Conservation (phyloP, 805 yeast species). For the Yamadazyma philogaea region DNA sequence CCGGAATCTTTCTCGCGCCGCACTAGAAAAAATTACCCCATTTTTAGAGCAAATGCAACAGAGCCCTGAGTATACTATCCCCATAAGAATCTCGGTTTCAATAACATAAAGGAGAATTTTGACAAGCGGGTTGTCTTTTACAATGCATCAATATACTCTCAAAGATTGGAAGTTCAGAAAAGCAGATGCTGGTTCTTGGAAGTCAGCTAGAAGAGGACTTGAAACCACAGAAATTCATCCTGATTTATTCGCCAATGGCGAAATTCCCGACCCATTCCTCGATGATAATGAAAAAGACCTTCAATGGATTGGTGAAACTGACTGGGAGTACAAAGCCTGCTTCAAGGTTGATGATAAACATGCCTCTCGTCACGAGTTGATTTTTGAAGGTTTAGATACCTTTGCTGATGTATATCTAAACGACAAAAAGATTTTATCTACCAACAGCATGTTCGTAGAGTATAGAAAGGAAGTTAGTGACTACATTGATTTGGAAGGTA, state of each 20-base stretch:
- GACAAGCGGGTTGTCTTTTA: neutral
- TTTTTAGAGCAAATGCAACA: neutral
- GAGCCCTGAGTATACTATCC: neutral
- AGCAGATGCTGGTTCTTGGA: slow-evolving; percentile 13
- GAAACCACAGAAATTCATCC: slow-evolving; percentile 33
- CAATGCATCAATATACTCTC: slow-evolving; percentile 5
- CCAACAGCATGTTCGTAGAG: slow-evolving; percentile 44
- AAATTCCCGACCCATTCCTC: slow-evolving; percentile 45
- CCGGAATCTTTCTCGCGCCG: neutral
- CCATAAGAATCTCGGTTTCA: slow-evolving; percentile 1
- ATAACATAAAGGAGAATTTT: too few species aligned
- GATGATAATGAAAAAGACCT: slow-evolving; percentile 42
- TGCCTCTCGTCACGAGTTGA: slow-evolving; percentile 20
- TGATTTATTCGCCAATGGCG: slow-evolving; percentile 36
- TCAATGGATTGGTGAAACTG: slow-evolving; percentile 51
- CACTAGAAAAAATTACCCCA: neutral
- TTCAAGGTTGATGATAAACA: slow-evolving; percentile 13
- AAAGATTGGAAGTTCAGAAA: slow-evolving; percentile 14
- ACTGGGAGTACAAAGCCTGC: slow-evolving; percentile 45
- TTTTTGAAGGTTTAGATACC: slow-evolving; percentile 46
- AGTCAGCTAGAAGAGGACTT: slow-evolving; percentile 9
- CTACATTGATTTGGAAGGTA: slow-evolving; percentile 9
- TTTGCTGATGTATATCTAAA: slow-evolving; percentile 41
- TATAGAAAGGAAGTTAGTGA: slow-evolving; percentile 28
- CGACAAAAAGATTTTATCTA: slow-evolving; percentile 27